Base-by-base conservation (phyloP, 2,329 filamentous ascomycete genomes). In the Xylariaceae sp. region DNA sequence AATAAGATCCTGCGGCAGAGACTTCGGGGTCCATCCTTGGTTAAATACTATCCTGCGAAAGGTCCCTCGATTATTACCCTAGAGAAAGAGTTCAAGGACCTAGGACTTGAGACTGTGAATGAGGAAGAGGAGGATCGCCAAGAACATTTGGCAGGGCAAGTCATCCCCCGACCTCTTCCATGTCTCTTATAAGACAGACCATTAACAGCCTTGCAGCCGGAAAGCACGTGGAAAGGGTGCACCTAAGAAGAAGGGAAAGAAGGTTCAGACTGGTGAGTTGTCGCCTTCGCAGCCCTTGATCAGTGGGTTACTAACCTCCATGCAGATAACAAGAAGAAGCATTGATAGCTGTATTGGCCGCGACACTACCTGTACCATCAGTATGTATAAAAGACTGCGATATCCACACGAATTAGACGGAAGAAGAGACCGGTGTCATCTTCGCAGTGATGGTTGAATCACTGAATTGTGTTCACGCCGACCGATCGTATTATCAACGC, bases 1-100 rank as follows among this genome's bases (percentile, higher is more conserved):
- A 97, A 94, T 78, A 96, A 94, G 76, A 81, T 99, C 73, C 81
- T 99, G 61, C 90, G 92, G 71, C 89, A 97, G 74, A 86, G 92
- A 71, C 80, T 97, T 64, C 86, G 84, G 71, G 94, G 94, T n/a
- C 90, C 92, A 35, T 78, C 88, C 0, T 77, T 97, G 65, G 88
- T 87, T 45, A 82, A 90, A 59, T 99, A 97, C 80, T 99, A 99
- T 73, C 94, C 94, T 1, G 85, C 87, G 65, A 88, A 82, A 62
- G 71, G 73, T n/a, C 73, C 72, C 4, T 73, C 80, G 65, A 78
- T 88, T 13, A 85, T 84, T 23, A 87, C 87, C 0, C 83, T 95
- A 62, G 82, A 84, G 66, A 90, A 95, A 65, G 74, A 96, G 62
- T 86, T 88, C 72, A 84, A 84, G 62, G 78, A 83, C 53, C 91